phyloP scores from a whole-genome alignment of 805 yeast genomes.

The Suhomyces pyralidae region DNA sequence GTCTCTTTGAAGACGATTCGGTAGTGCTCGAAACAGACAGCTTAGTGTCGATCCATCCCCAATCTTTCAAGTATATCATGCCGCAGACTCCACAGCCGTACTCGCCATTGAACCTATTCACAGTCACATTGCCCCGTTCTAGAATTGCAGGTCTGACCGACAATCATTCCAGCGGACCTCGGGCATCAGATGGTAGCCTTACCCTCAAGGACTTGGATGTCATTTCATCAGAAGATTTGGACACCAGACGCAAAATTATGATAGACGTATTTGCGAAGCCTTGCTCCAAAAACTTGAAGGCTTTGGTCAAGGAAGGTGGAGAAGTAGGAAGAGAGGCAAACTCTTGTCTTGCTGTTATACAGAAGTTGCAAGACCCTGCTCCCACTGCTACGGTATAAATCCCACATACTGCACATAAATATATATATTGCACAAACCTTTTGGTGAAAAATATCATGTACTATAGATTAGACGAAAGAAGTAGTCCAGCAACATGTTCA shows the following conservation, averaged over 20 bases:
- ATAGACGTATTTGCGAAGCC: conserved; percentile 50
- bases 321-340: conserved; percentile 56
- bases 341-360: conserved; percentile 18
- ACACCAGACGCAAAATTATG: conserved; percentile 52
- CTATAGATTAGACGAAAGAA: neutral
- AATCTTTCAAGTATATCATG: conserved; percentile 50
- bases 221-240: conserved; percentile 58
- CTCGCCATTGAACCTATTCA: conserved; percentile 58
- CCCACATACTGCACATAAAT: neutral
- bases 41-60: conserved; percentile 43
- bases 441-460: neutral
- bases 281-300: conserved; percentile 48
- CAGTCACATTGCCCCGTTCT: conserved; percentile 30
- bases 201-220: conserved; percentile 39
- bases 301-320: conserved; percentile 66
- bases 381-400: neutral
- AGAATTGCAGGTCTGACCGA: conserved; percentile 6
- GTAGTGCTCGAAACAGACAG: conserved; percentile 15
- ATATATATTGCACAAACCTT: neutral
- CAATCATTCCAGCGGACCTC: conserved; percentile 3
- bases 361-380: conserved; percentile 2
- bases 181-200: conserved; percentile 23
- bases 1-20: conserved; percentile 31
- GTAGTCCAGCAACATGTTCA: neutral
- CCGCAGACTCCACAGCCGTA: conserved; percentile 62